Evolutionary conservation across 495 filamentous ascomycete genomes (phyloP), one percentile per base, ranked within the genome.

Genomic region (Aspergillus asperescens): DNA sequence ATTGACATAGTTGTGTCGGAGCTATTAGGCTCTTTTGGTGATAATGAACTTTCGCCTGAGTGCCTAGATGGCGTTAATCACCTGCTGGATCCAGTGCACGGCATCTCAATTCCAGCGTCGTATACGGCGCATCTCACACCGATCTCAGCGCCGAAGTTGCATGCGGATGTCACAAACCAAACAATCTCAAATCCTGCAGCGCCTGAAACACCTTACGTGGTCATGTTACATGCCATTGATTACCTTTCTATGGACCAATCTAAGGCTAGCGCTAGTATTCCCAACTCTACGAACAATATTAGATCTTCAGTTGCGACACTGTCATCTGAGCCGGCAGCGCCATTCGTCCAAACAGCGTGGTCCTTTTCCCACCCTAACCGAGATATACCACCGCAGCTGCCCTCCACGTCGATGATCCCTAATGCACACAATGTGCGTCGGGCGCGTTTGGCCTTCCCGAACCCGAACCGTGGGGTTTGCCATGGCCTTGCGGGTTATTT

Each of bases 401-500:
- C 58, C 0, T 61, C 59, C 13, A 57, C 60, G 28, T 71, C 72
- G 13, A 68, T 61, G 20, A 65, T 73, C 16, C 67, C 82, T 12
- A 98, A 98, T 70, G 82, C 89, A 38, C 94, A 99, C 69, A 97
- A 99, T 65, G 73, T 83, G 7, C 78, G 93, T 12, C 83, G 82
- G 53, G 84, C 86, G 23, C 81, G 82, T n/a, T 60, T 89, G 46
- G 77, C 77, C 1, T 96, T 95, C 67, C 82, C 81, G 9, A 81
- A 81, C 45, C 76, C 74, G 42, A 80, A 85, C 48, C 77, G 88
- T 15, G 91, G 91, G 38, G 86, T 92, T 3, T 86, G 91, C 47
- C 90, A 99, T 66, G 93, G 93, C 2, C 68, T 99, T 25, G 94
- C 82, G 1, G 93, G 94, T 0, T 99, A 95, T 62, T 99, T 99